Percentiles rank a stretch among this genome's conserved stretches.
Conservation (phyloP, 1,284 basidiomycete genomes). For the Ustilago trichophora region DNA sequence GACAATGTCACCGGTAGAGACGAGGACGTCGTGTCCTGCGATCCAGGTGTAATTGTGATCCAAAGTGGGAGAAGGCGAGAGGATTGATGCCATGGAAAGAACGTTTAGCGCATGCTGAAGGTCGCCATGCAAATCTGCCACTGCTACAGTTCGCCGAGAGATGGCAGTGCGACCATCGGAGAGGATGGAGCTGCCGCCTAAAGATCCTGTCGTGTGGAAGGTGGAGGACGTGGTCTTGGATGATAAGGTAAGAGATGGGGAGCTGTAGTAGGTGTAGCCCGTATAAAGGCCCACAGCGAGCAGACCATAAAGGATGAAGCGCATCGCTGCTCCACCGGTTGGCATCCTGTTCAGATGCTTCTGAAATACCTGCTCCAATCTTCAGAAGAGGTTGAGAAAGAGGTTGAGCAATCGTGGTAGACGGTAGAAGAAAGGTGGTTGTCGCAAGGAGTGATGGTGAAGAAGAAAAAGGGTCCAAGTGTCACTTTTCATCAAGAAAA, state of each 20-base stretch:
- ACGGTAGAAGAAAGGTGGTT: too few relatives aligned
- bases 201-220: slow-evolving; percentile 1
- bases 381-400: too few relatives aligned
- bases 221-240: background rate
- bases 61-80: slow-evolving; percentile 9
- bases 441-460: background rate
- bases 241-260: background rate
- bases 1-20: slow-evolving; percentile 64
- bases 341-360: slow-evolving; percentile 6
- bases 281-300: slow-evolving; percentile 20
- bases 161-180: slow-evolving; percentile 16
- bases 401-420: too few relatives aligned
- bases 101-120: slow-evolving; percentile 58
- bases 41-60: slow-evolving; percentile 24
- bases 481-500: too few relatives aligned
- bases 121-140: slow-evolving; percentile 64
- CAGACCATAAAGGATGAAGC: slow-evolving; percentile 20
- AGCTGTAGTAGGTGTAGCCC: slow-evolving; percentile 16
- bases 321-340: slow-evolving; percentile 1
- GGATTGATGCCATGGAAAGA: slow-evolving; percentile 51
- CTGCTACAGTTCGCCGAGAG: slow-evolving; percentile 51
- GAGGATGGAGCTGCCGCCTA: background rate
- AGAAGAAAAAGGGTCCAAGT: background rate
- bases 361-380: too few relatives aligned
- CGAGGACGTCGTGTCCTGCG: slow-evolving; percentile 57